These are phyloP conservation scores for Arabidopsis hybrid DNA, from an alignment of 441 rosid genomes.

Conservation along the genomic window DNA sequence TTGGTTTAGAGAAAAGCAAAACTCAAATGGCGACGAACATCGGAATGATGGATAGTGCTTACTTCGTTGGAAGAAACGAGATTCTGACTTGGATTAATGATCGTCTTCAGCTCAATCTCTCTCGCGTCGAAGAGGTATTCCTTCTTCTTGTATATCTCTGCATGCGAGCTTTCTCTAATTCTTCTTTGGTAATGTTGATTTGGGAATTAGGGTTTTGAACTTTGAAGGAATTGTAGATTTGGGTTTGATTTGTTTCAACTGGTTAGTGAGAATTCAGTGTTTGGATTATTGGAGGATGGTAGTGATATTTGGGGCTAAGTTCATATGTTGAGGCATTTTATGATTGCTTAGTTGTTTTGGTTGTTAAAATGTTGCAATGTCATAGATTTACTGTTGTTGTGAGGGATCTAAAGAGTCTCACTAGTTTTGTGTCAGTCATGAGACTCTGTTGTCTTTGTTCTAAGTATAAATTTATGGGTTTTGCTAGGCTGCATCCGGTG, in stretches of 20 bases:
- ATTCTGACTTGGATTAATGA: slow-evolving; percentile 88
- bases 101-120: slow-evolving; percentile 88
- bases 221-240: neutral
- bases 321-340: neutral
- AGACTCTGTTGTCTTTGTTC: slow-evolving; percentile 5
- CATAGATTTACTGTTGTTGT: slow-evolving; percentile 18
- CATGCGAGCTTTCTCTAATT: slow-evolving; percentile 13
- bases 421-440: neutral
- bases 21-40: slow-evolving; percentile 78
- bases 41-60: slow-evolving; percentile 98
- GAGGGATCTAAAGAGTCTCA: neutral
- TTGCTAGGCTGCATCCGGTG: slow-evolving; percentile 94
- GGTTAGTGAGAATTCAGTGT: neutral
- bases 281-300: neutral
- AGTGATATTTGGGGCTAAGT: neutral
- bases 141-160: slow-evolving; percentile 9
- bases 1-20: slow-evolving; percentile 1
- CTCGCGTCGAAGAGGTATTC: slow-evolving; percentile 96
- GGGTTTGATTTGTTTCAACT: slow-evolving; percentile 3
- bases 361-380: slow-evolving; percentile 5
- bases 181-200: slow-evolving; percentile 18
- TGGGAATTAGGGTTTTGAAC: slow-evolving; percentile 10
- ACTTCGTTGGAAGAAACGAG: slow-evolving; percentile 99
- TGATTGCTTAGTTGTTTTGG: neutral
- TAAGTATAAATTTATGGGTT: neutral